Base-by-base conservation (phyloP, 2,329 filamentous ascomycete genomes). In the Lecanoromycetidae sp. region DNA sequence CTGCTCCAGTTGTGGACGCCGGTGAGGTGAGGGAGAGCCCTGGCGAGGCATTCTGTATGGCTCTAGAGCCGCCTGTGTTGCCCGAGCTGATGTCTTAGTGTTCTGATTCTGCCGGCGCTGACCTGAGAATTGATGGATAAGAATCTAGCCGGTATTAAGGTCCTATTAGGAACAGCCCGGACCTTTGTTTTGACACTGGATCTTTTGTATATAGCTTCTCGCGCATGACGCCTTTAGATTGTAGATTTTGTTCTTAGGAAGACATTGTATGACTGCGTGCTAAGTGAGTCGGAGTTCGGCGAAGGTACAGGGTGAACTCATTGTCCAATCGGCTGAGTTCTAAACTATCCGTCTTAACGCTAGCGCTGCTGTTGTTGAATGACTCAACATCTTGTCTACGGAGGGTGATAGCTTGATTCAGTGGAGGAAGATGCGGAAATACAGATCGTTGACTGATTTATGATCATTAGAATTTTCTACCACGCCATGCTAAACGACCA, bases 1-100 rank as follows among this genome's bases (percentile, higher is more conserved):
- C 30, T 55, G 41, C 22, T 10, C 30, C 26, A 55, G 39, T 35
- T 48, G 45, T 5, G 53, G 49, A 12, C 51, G 46, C 32, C 35
- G 37, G 13, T 25, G 42, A 10, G 53, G 45, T n/a, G 53, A 51
- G 12, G 42, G 44, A 20, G 44, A 47, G 29, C 22, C 44, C 20
- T 33, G 44, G 7, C 44, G 36, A 47, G 44, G 32, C 44, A 47
- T 47, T 19, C 15, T 35, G n/a, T 10, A 23, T 34, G 8, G 13
- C 19, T 17, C 5, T 12, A 15, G 6, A 38, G 8, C 17, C 15
- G 3, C 8, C n/a, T n/a, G 13, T 27, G 10, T 25, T 20, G 25
- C 6, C 13, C 25, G 44, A 23, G 44, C 23, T 29, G 34, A 13
- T n/a, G 20, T 5, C 19, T n/a, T n/a, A 5, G 20, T 10, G 27